phyloP scores from a whole-genome alignment of 2,329 filamentous ascomycete species.

The Plectosphaerella sp. region DNA sequence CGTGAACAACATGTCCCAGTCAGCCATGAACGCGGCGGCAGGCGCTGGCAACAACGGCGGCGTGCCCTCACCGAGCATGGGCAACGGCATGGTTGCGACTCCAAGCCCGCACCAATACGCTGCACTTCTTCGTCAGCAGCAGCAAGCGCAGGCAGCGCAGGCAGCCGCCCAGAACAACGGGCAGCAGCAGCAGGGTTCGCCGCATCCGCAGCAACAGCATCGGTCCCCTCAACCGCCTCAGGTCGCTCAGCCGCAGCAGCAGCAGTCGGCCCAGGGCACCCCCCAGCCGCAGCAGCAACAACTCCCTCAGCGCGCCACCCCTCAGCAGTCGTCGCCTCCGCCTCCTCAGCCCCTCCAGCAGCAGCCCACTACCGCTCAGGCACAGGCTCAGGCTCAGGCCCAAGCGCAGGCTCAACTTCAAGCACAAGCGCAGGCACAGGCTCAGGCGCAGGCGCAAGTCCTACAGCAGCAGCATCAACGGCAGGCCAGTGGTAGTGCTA shows the following conservation, averaged over 20 bases:
- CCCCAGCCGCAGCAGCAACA: conserved; percentile 5
- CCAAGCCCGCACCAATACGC: conserved; percentile 56
- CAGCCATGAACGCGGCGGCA: conserved; percentile 52
- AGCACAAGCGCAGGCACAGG: background rate
- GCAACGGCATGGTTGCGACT: conserved; percentile 42
- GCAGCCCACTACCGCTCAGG: conserved; percentile 16
- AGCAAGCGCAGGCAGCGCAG: conserved; percentile 37
- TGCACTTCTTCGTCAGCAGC: conserved; percentile 52
- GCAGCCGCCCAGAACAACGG: conserved; percentile 20
- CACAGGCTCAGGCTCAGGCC: conserved; percentile 18
- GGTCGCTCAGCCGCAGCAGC: conserved; percentile 4
- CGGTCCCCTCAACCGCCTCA: conserved; percentile 8
- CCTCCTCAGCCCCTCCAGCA: conserved; percentile 16
- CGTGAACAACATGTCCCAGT: conserved; percentile 32
- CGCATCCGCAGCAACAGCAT: conserved; percentile 15
- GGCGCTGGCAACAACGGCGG: conserved; percentile 31
- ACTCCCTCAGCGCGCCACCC: conserved; percentile 4
- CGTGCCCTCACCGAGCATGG: conserved; percentile 30
- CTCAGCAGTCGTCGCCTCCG: conserved; percentile 20
- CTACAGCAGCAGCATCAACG: conserved; percentile 18
- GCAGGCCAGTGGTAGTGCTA: conserved; percentile 34
- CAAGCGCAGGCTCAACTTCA: conserved; percentile 13
- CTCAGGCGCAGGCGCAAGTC: conserved; percentile 5
- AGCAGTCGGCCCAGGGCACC: conserved; percentile 4
- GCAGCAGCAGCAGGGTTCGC: conserved; percentile 19